Evolutionary conservation across 192 early-diverging fungal genomes (phyloP).

Genomic region (Powellomyces hirtus): DNA sequence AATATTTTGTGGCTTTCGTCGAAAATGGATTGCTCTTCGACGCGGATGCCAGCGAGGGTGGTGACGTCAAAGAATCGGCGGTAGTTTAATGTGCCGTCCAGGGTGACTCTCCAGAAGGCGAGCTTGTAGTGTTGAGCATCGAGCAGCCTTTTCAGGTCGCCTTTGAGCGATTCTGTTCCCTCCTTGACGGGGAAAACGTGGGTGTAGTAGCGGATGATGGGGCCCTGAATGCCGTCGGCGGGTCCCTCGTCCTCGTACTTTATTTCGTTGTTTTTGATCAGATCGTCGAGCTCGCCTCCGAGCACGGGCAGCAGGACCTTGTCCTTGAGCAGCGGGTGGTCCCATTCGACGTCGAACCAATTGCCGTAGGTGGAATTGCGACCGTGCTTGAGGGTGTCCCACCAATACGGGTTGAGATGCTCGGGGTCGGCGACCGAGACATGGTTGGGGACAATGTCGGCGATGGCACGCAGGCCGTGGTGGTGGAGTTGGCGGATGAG

Average conservation of each 20-base stretch:
- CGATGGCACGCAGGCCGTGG: slow-evolving; percentile 13
- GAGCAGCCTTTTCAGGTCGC: slow-evolving; percentile 8
- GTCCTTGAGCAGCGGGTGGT: slow-evolving; percentile 13
- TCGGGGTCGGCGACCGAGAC: slow-evolving; percentile 33
- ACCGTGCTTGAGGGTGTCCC: slow-evolving; percentile 18
- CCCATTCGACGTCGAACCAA: slow-evolving; percentile 33
- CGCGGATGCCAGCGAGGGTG: slow-evolving; percentile 26
- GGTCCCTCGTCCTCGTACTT: slow-evolving; percentile 13
- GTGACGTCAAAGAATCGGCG: slow-evolving; percentile 34
- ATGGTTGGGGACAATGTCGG: slow-evolving; percentile 32
- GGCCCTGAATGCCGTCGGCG: slow-evolving; percentile 5
- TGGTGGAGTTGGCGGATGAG: slow-evolving; percentile 4
- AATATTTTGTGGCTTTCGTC: slow-evolving; percentile 15
- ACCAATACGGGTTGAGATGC: slow-evolving; percentile 32
- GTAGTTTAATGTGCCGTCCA: slow-evolving; percentile 27
- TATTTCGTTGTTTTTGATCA: slow-evolving; percentile 16
- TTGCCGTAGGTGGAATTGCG: slow-evolving; percentile 10
- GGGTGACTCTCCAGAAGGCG: slow-evolving; percentile 21
- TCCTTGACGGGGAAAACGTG: slow-evolving; percentile 26
- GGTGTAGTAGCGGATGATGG: slow-evolving; percentile 19
- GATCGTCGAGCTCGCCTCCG: slow-evolving; percentile 7
- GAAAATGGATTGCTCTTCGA: slow-evolving; percentile 22
- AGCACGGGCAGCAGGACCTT: slow-evolving; percentile 28
- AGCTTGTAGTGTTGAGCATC: slow-evolving; percentile 25
- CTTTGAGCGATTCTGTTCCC: slow-evolving; percentile 22